A percentile compares a stretch with the other conserved stretches of the same genome.
These are phyloP conservation scores for Streptanthus diversifolius DNA, from an alignment of 345 rosid species.

Conservation along the genomic window DNA sequence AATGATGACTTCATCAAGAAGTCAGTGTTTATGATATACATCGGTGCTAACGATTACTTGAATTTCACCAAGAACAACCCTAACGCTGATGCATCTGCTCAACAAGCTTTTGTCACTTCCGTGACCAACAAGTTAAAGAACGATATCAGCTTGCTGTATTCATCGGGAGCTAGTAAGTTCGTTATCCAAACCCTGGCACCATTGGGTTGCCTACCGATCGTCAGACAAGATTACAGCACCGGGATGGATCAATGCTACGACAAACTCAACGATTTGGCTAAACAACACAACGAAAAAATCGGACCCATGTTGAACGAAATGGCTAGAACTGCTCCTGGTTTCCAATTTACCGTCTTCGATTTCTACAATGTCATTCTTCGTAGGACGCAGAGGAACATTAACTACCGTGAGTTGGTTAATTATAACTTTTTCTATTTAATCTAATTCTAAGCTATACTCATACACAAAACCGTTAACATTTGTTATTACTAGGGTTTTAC, in stretches of 20 bases:
- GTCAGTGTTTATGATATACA: constrained; percentile 30
- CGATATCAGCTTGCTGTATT: constrained; percentile 16
- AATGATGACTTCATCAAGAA: background rate
- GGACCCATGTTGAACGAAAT: constrained; percentile 26
- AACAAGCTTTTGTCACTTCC: constrained; percentile 31
- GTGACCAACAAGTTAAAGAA: constrained; percentile 25
- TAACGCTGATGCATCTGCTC: constrained; percentile 25
- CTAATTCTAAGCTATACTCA: background rate
- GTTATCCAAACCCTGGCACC: constrained; percentile 33
- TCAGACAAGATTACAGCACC: constrained; percentile 13
- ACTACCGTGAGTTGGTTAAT: background rate
- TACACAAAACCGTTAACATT: background rate
- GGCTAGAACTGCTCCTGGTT: constrained; percentile 14
- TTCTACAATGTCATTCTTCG: constrained; percentile 30
- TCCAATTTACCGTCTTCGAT: constrained; percentile 33
- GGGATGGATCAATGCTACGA: constrained; percentile 18
- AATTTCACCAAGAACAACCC: constrained; percentile 26
- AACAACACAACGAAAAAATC: constrained; percentile 25
- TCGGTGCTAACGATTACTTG: constrained; percentile 38
- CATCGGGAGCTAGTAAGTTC: constrained; percentile 33
- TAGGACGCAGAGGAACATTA: constrained; percentile 6
- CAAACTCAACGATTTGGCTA: constrained; percentile 23
- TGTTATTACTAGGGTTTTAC: background rate
- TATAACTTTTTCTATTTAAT: background rate
- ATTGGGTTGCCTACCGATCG: constrained; percentile 37